Evolutionary conservation across 1,284 basidiomycete species (phyloP), one percentile per base, ranked within the genome.

Genomic region (Ceratorhiza oryzae-sativae): DNA sequence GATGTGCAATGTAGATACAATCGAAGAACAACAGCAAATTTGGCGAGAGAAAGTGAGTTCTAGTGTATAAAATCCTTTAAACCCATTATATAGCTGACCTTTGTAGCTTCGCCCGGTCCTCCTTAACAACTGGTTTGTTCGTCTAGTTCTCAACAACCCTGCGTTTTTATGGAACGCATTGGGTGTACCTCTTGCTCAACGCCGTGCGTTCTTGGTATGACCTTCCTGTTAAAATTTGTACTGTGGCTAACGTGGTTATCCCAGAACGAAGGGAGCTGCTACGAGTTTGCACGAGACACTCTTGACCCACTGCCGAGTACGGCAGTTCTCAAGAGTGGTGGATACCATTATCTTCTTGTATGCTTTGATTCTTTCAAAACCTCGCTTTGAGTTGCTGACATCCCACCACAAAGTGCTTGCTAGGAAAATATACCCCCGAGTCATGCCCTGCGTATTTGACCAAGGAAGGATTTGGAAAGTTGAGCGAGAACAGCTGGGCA

Each of bases 91-190:
- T 48, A 48, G 4, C 15, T 13, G 3, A 32, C 53, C 20, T 25
- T 20, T 25, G n/a, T 48, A 83, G 71, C 78, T 93, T 8, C 83
- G 88, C 71, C 88, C 88, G 1, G 86, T 91, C 27, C 78, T 94
- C 39, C 82, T 93, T 9, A 70, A 53, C 71, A 90, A 91, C 78
- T 86, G 86, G 32, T 77, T 88, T 32, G 86, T 93, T 74, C 85
- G 89, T 74, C 82, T 85, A 3, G 82, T 92, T 75, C 81, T 92
- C 58, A 86, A 85, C 71, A 88, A 83, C 63, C 87, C 87, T 15
- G 59, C 13, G 78, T 86, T 94, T 80, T 88, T 90, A 74, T 94
- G 92, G 92, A 92, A 92, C 76, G 91, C 91, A 0, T 82, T 94
- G 15, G 91, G 92, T 39, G 91, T 94, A 1, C 92, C 92, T 1